Conservation (phyloP, 352 stramenopile species). For the Thalassiosira mediterranea region DNA sequence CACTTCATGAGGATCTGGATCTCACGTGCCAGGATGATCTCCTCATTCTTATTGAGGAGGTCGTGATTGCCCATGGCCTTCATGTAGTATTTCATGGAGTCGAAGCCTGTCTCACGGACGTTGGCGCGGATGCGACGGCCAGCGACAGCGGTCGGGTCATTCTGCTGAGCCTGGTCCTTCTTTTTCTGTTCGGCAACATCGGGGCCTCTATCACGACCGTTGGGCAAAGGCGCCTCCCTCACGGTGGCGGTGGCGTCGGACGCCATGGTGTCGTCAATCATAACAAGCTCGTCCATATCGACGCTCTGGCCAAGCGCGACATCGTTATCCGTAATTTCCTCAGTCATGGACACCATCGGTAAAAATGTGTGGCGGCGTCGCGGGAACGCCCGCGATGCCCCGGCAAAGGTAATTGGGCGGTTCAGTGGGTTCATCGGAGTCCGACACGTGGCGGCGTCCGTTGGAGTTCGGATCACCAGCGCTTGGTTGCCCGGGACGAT, state of each 20-base stretch:
- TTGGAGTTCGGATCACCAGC: slow-evolving; percentile 7
- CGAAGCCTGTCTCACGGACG: slow-evolving; percentile 71
- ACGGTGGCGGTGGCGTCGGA: neutral
- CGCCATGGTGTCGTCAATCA: neutral
- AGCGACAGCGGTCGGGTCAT: slow-evolving; percentile 12
- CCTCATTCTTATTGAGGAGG: slow-evolving; percentile 82
- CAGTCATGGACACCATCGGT: slow-evolving; percentile 13
- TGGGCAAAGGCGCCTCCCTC: neutral
- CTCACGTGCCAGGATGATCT: slow-evolving; percentile 80
- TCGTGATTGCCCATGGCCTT: slow-evolving; percentile 84
- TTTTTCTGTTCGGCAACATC: neutral
- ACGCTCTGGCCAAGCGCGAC: slow-evolving; percentile 3
- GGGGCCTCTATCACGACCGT: neutral
- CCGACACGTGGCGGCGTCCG: slow-evolving; percentile 6
- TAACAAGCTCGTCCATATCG: slow-evolving; percentile 23
- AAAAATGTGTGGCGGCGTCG: neutral
- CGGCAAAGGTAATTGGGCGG: neutral
- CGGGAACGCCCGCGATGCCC: neutral
- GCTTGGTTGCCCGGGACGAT: slow-evolving; percentile 12
- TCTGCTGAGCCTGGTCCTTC: slow-evolving; percentile 3
- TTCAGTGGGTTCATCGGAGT: slow-evolving; percentile 15
- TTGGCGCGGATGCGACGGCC: slow-evolving; percentile 62
- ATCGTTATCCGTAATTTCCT: slow-evolving; percentile 12
- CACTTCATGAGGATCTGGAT: slow-evolving; percentile 83
- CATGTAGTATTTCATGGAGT: slow-evolving; percentile 81